Evolutionary conservation across 768 basidiomycete genomes (phyloP).

Genomic region (Naganishia kalamii): DNA sequence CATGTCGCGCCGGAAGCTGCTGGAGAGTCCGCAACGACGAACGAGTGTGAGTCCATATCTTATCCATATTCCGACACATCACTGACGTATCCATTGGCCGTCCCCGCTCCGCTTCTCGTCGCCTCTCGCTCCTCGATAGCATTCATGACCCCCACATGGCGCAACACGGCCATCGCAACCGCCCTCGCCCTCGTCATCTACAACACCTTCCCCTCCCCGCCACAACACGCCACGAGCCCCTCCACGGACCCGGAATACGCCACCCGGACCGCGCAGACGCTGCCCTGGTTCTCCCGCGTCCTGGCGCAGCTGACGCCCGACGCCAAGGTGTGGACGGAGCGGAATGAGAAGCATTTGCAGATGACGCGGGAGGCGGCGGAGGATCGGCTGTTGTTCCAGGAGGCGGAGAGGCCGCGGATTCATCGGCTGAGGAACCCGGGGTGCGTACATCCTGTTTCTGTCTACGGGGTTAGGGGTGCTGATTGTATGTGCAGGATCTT

Average conservation of each 20-base stretch:
- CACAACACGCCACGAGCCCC: slow-evolving; percentile 30
- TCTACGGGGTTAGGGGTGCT: neutral
- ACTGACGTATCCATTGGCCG: neutral
- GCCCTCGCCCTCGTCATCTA: slow-evolving; percentile 35
- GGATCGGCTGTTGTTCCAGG: slow-evolving; percentile 47
- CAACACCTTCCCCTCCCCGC: slow-evolving; percentile 42
- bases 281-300: slow-evolving; percentile 40
- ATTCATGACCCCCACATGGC: slow-evolving; percentile 46
- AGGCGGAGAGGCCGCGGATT: slow-evolving; percentile 47
- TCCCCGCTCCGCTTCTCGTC: neutral
- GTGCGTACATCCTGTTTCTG: slow-evolving; percentile 33
- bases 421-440: slow-evolving; percentile 44
- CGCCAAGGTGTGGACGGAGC: slow-evolving; percentile 40
- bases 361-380: slow-evolving; percentile 43
- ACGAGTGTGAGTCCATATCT: neutral
- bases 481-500: slow-evolving; percentile 36
- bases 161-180: slow-evolving; percentile 37
- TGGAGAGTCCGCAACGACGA: neutral
- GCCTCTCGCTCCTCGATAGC: slow-evolving; percentile 27
- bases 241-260: slow-evolving; percentile 30
- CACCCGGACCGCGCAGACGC: slow-evolving; percentile 20
- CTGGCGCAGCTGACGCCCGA: slow-evolving; percentile 41
- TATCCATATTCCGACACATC: no score
- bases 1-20: slow-evolving; percentile 15
- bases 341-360: slow-evolving; percentile 48